Base-by-base conservation (phyloP, 2,329 filamentous ascomycete genomes). In the Calonectria hongkongensis region DNA sequence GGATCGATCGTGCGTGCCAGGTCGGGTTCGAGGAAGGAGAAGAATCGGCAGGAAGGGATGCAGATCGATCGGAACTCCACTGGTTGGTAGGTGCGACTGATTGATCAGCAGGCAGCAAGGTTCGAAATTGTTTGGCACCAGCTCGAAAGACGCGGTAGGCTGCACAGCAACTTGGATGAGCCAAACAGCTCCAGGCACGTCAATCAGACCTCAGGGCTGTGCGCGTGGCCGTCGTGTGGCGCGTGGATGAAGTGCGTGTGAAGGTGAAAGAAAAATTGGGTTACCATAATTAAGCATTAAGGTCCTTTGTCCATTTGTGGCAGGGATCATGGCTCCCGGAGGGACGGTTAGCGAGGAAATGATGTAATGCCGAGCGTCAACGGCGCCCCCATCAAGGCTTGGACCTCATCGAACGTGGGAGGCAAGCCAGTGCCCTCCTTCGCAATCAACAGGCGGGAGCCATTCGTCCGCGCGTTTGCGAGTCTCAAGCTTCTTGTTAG, bases 281-380 rank as follows among this genome's bases (percentile, higher is more conserved):
- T 47, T 62, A 56, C 36, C 39, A 50, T 54, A 48, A 66, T 47
- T 43, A 66, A 54, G 64, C 36, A 66, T 47, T 30, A 33, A 48
- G n/a, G 50, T 62, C 41, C n/a, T 68, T 39, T 60, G 51, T 68
- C 66, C 65, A 39, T 33, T 43, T 56, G 33, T 45, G 63, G 47
- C 63, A 66, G 47, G 63, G 63, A 51, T 66, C 41, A 43, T 63
- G 16, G 15, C 16, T 33, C 30, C 21, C n/a, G 33, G 27, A 33
- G 58, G 39, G 41, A 63, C 58, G 41, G 58, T 51, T 30, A 27
- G 75, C 72, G 64, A 71, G 73, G 72, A 70, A 72, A 80, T 80
- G 78, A 80, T 80, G 78, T 80, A 80, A 80, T 80, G 76, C 74
- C 73, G 65, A 73, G 63, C 70, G 56, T 54, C 58, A 43, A 68